Conservation (phyloP, 257 asterid species). For the Nicotiana obtusifolia region DNA sequence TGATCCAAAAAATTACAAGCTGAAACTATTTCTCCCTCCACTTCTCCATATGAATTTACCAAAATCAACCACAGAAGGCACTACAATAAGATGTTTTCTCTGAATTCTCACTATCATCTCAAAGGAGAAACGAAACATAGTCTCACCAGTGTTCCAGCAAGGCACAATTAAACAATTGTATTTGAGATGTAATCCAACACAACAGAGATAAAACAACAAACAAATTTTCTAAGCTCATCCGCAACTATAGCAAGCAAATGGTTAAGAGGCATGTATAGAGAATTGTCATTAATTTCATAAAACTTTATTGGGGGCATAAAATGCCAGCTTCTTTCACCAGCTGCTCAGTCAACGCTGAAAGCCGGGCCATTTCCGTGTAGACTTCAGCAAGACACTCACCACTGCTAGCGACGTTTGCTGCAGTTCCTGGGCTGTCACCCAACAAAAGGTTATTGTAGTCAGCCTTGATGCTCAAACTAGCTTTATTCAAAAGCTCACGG, state of each 20-base stretch:
- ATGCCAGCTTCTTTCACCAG: conserved; percentile 55
- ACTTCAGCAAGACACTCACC: conserved; percentile 34
- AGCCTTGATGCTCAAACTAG: conserved; percentile 31
- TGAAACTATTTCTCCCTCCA: neutral
- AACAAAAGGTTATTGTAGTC: conserved; percentile 20
- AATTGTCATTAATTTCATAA: conserved; percentile 5
- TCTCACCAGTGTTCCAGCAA: too few species aligned
- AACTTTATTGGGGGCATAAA: conserved; percentile 14
- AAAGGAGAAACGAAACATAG: neutral
- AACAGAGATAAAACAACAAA: neutral
- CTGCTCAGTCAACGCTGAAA: conserved; percentile 55
- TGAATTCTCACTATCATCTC: neutral
- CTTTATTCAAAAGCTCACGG: conserved; percentile 42
- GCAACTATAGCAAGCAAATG: conserved; percentile 14
- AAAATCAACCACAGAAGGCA: neutral
- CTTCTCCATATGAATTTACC: neutral
- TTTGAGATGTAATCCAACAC: neutral
- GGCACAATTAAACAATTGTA: neutral
- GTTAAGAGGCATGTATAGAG: conserved; percentile 24
- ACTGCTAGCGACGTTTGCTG: neutral
- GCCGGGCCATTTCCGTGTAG: conserved; percentile 50
- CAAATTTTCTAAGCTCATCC: neutral
- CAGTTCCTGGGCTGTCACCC: conserved; percentile 15
- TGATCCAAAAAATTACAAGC: neutral
- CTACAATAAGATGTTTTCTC: too few species aligned